These are phyloP conservation scores for Xerophyta viscosa DNA, from an alignment of 106 monocot species.

Conservation along the genomic window DNA sequence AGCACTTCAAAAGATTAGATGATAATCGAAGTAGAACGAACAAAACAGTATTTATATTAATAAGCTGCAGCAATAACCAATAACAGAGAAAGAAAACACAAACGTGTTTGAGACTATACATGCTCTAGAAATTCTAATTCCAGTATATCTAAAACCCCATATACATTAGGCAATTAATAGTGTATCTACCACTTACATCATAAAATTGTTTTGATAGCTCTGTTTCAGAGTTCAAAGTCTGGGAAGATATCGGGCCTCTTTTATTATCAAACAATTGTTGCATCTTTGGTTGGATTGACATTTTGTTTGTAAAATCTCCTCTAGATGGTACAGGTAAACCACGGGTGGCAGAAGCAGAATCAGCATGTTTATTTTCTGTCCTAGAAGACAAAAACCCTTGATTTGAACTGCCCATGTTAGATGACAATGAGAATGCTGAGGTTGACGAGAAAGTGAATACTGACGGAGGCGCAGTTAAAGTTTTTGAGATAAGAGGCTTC, in stretches of 20 bases:
- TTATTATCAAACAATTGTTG: constrained; percentile 17
- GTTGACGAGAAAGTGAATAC: background rate
- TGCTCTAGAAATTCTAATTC: too few species aligned
- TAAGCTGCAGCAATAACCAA: too few species aligned
- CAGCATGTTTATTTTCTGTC: constrained; percentile 8
- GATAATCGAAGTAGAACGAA: too few species aligned
- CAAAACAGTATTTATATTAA: too few species aligned
- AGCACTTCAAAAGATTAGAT: too few species aligned
- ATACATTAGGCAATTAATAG: too few species aligned
- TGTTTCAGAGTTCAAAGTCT: constrained; percentile 30
- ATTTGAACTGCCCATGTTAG: constrained; percentile 9
- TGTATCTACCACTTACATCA: constrained; percentile 82
- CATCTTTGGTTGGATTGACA: constrained; percentile 4
- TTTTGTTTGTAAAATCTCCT: constrained; percentile 11
- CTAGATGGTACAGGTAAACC: constrained; percentile 6
- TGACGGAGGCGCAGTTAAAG: constrained; percentile 11
- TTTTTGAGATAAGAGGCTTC: constrained; percentile 13
- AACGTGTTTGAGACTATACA: too few species aligned
- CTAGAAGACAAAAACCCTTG: constrained; percentile 4
- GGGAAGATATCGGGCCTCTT: constrained; percentile 21
- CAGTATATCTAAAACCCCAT: too few species aligned
- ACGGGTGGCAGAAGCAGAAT: constrained; percentile 12
- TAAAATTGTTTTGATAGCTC: constrained; percentile 65
- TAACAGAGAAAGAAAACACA: too few species aligned
- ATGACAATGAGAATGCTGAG: constrained; percentile 6